Conservation (phyloP, 2,329 filamentous ascomycete species). For the Bisporella sp. region DNA sequence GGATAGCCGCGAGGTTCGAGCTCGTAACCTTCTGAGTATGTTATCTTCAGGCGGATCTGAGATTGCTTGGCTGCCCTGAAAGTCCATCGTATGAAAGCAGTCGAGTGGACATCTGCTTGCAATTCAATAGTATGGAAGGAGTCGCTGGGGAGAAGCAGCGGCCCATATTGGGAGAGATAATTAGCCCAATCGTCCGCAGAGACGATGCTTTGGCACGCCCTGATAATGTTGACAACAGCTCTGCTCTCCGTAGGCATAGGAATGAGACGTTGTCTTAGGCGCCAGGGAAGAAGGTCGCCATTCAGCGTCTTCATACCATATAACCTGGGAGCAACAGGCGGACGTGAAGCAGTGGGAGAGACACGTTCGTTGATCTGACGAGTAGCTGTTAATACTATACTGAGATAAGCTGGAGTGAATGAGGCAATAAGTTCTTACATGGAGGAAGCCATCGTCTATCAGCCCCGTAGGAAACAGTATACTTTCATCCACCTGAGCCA, state of each 20-base stretch:
- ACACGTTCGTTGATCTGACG: constrained; percentile 21
- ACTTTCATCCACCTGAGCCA: constrained; percentile 18
- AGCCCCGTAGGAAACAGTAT: constrained; percentile 23
- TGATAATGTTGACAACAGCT: constrained; percentile 16
- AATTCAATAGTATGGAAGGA: constrained; percentile 20
- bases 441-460: constrained; percentile 34
- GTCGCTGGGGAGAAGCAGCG: constrained; percentile 7
- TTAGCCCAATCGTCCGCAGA: constrained; percentile 8
- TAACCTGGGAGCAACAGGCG: constrained; percentile 9
- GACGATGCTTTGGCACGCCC: constrained; percentile 15
- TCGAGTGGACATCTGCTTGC: constrained; percentile 23
- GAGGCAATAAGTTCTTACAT: constrained; percentile 22
- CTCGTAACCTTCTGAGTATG: constrained; percentile 30
- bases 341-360: not conserved
- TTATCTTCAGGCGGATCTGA: constrained; percentile 15
- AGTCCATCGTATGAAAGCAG: constrained; percentile 20
- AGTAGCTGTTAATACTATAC: not conserved
- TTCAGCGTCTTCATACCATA: constrained; percentile 28
- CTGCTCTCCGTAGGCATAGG: constrained; percentile 18
- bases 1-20: constrained; percentile 29
- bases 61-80: constrained; percentile 6
- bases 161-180: constrained; percentile 5
- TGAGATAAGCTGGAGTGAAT: not conserved
- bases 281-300: constrained; percentile 34
- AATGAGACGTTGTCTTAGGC: constrained; percentile 30